phyloP scores from a whole-genome alignment of 306 rosid genomes.

The Pterocarpus macrocarpus region DNA sequence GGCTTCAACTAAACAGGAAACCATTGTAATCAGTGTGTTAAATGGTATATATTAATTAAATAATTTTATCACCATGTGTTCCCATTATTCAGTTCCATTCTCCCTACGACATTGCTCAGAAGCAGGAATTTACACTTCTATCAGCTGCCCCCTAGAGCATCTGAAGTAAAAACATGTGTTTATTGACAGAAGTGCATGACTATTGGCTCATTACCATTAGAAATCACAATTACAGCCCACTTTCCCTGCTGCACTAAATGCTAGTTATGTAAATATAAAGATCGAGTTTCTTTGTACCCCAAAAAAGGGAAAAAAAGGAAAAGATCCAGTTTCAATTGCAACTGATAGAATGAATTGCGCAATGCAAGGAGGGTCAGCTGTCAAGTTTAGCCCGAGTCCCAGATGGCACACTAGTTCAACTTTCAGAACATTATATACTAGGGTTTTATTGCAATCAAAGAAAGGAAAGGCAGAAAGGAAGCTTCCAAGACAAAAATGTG shows the following conservation, averaged over 20 bases:
- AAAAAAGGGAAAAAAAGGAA: too few relatives aligned
- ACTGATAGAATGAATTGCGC: not conserved
- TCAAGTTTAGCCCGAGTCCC: not conserved
- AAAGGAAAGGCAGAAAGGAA: not conserved
- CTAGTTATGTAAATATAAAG: too few relatives aligned
- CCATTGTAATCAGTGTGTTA: not conserved
- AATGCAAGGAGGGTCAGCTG: not conserved
- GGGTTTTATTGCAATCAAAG: not conserved
- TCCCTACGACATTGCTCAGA: not conserved
- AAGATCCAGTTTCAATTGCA: not conserved
- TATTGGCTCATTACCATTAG: not conserved
- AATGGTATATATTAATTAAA: not conserved
- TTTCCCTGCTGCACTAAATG: not conserved
- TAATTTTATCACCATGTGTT: not conserved
- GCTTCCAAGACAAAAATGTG: conserved; percentile 13
- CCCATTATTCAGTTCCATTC: conserved; percentile 21
- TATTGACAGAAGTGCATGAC: not conserved
- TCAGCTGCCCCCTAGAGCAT: not conserved
- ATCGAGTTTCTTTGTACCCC: too few relatives aligned
- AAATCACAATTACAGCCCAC: too few relatives aligned
- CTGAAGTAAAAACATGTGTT: not conserved
- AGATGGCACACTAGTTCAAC: conserved; percentile 25
- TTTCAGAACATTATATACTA: conserved; percentile 2
- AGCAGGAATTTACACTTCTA: not conserved
- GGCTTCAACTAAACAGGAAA: conserved; percentile 35